Conservation (phyloP, 208 protist species). For the Leishmania turanica region DNA sequence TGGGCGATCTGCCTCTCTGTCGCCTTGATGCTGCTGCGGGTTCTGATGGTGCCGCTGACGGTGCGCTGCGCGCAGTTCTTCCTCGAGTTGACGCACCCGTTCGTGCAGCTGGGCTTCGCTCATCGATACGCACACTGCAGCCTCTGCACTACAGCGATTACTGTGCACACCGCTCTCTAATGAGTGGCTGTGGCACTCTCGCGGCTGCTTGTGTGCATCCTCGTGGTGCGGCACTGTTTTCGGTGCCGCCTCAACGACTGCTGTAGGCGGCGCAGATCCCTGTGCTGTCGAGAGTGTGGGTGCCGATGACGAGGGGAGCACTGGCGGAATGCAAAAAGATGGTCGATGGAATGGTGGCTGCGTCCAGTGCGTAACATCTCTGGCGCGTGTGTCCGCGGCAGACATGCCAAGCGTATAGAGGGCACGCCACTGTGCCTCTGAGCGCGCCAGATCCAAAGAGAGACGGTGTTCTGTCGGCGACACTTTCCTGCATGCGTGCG, state of each 20-base stretch:
- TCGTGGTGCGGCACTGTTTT: background rate
- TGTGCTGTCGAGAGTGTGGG: background rate
- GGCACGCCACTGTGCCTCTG: background rate
- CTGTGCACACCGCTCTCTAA: no score
- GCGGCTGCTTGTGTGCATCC: background rate
- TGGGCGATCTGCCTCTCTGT: no score
- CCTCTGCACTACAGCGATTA: background rate
- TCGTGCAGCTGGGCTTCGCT: slow-evolving; percentile 6
- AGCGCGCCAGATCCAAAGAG: background rate
- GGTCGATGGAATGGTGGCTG: background rate
- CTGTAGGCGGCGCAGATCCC: background rate
- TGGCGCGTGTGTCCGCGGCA: background rate
- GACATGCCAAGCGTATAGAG: slow-evolving; percentile 7
- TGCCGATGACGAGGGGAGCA: background rate
- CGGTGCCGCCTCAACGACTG: background rate
- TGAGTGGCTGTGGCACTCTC: background rate
- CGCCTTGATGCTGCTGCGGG: no score
- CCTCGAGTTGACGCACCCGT: slow-evolving; percentile 1
- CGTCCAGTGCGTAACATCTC: slow-evolving; percentile 5
- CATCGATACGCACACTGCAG: background rate
- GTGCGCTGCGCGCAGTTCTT: slow-evolving; percentile 1
- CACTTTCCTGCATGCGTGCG: background rate
- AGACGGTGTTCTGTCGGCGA: background rate
- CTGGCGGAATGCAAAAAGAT: slow-evolving; percentile 10
- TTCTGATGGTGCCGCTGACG: no score